A percentile compares a stretch with the other conserved stretches of the same genome.
These are phyloP conservation scores for Lepiota brunneoincarnata DNA, from an alignment of 768 basidiomycete species.

Conservation along the genomic window DNA sequence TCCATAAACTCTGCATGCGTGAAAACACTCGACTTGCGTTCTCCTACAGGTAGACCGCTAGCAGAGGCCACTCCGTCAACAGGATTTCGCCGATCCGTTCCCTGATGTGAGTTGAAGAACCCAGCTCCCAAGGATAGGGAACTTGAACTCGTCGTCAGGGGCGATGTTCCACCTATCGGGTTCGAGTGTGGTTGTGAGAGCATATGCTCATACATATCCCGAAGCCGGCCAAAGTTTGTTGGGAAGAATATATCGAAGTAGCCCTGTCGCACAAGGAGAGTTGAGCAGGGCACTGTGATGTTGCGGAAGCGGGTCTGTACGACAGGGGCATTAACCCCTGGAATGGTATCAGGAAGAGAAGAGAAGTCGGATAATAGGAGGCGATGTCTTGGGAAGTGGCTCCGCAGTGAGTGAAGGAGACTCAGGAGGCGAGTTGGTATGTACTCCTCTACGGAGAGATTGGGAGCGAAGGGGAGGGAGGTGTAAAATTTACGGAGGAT, in stretches of 20 bases:
- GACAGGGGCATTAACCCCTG: conserved; percentile 79
- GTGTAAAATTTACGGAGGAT: conserved; percentile 62
- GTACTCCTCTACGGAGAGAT: conserved; percentile 84
- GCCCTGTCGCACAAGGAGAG: conserved; percentile 89
- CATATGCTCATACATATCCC: conserved; percentile 88
- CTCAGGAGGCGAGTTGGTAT: conserved; percentile 88
- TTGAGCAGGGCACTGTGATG: conserved; percentile 84
- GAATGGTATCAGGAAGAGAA: conserved; percentile 80
- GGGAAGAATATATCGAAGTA: conserved; percentile 99
- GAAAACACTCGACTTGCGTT: conserved; percentile 80
- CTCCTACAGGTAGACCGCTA: conserved; percentile 77
- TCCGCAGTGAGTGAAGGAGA: conserved; percentile 79
- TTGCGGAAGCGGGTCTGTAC: conserved; percentile 91
- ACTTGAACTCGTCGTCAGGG: conserved; percentile 48
- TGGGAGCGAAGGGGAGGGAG: conserved; percentile 84
- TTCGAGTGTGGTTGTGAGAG: conserved; percentile 56
- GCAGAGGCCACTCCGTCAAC: conserved; percentile 71
- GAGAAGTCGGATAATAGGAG: conserved; percentile 93
- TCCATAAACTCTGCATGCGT: conserved; percentile 87
- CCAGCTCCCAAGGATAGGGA: conserved; percentile 51
- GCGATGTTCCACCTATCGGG: conserved; percentile 42
- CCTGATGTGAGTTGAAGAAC: conserved; percentile 72
- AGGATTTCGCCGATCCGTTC: conserved; percentile 55
- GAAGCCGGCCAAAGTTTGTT: conserved; percentile 78
- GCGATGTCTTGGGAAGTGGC: conserved; percentile 88